Evolutionary conservation across 441 rosid genomes (phyloP), one percentile per base, ranked within the genome.

Genomic region (Brassica balearica): DNA sequence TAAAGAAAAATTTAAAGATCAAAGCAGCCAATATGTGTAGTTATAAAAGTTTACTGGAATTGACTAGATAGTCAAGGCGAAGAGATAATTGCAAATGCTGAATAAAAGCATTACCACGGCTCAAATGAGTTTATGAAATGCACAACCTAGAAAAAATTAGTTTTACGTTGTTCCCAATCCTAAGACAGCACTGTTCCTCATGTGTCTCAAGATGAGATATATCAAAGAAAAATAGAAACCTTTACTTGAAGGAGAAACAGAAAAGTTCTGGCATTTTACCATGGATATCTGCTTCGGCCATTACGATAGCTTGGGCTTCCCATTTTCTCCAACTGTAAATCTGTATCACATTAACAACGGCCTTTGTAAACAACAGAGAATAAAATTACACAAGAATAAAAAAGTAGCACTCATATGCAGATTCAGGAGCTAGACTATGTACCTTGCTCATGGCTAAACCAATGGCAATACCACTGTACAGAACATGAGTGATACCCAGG

Each of bases 301-400:
- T 69, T 71, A 81, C 25, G 75, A 73, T 89, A 19, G 88, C 88
- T 78, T 87, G 92, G 79, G 85, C 84, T 85, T 93, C 98, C 98
- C 98, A 95, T 78, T 92, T 93, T 81, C 97, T 92, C 99, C 99
- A 93, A 77, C 99, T 95, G 86, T 93, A 95, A 65, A 93, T 93
- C 99, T 93, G 84, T 74, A 41, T 27, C 2, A 56, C 0, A 23
- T 17, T 2, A 72, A 32, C 73, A 65, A n/a, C n/a, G n/a, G n/a
- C n/a, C n/a, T n/a, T n/a, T n/a, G n/a, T n/a, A n/a, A n/a, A n/a
- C n/a, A n/a, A n/a, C n/a, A n/a, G n/a, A n/a, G n/a, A n/a, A n/a
- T n/a, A n/a, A n/a, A n/a, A n/a, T n/a, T n/a, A n/a, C n/a, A n/a
- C n/a, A n/a, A 53, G 20, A 61, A 3, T 9, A 10, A 34, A 51